Percentiles rank a stretch among this genome's conserved stretches.
These are phyloP conservation scores for Paramarasmius palmivorus DNA, from an alignment of 1,284 basidiomycete genomes.

Conservation along the genomic window DNA sequence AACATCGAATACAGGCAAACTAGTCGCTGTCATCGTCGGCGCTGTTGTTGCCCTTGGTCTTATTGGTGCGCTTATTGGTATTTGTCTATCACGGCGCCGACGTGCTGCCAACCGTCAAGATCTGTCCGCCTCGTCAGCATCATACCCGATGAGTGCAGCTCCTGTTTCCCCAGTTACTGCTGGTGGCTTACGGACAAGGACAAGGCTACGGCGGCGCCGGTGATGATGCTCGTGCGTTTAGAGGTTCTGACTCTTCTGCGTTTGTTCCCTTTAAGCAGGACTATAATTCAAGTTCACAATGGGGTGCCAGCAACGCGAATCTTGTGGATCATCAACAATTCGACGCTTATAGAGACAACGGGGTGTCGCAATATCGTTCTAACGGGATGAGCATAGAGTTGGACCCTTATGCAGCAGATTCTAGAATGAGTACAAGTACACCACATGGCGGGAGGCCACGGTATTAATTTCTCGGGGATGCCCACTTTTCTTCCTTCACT, in stretches of 20 bases:
- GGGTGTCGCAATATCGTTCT: too few species aligned
- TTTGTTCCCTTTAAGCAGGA: conserved; percentile 4
- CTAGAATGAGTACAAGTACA: neutral
- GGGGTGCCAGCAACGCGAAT: neutral
- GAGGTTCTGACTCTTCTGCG: neutral
- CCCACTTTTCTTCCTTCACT: neutral
- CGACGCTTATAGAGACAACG: neutral
- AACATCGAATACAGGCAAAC: conserved; percentile 9
- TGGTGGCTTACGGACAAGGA: neutral
- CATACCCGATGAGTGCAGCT: neutral
- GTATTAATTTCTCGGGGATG: neutral
- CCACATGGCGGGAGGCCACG: neutral
- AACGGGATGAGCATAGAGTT: neutral
- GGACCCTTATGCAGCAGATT: neutral
- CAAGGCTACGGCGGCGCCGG: neutral
- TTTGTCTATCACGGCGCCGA: conserved; percentile 15
- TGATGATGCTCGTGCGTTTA: neutral
- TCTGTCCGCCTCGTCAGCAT: conserved; percentile 1
- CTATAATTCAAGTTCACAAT: conserved; percentile 1
- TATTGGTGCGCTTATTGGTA: conserved; percentile 16
- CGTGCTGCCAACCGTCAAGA: conserved; percentile 10
- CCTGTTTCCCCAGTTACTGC: neutral
- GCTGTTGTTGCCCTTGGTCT: conserved; percentile 14
- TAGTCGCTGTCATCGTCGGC: conserved; percentile 10
- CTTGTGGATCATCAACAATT: neutral